Conservation (phyloP, 1,139 yeast genomes). For the Meyerozyma smithsonii region DNA sequence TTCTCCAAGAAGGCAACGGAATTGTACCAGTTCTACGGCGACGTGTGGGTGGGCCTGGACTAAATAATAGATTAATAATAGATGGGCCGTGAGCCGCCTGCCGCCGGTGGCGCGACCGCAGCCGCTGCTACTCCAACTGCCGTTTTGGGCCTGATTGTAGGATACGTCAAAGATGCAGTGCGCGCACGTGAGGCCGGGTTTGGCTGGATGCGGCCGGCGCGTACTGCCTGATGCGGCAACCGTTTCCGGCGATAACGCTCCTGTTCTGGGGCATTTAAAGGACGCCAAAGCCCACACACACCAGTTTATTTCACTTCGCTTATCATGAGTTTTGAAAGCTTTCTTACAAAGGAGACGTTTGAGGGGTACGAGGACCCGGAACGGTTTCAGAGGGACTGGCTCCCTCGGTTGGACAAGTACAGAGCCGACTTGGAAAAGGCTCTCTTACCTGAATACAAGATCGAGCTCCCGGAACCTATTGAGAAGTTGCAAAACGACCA, state of each 20-base stretch:
- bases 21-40: conserved; percentile 27
- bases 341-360: conserved; percentile 30
- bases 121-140: no score
- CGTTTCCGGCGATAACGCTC: neutral
- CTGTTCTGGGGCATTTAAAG: neutral
- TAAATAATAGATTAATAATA: conserved; percentile 12
- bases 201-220: neutral
- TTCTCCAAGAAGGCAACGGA: conserved; percentile 19
- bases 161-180: no score
- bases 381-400: conserved; percentile 30
- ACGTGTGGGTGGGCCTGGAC: conserved; percentile 31
- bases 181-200: no score
- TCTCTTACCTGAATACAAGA: conserved; percentile 33
- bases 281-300: neutral
- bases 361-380: conserved; percentile 34
- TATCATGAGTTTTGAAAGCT: conserved; percentile 12
- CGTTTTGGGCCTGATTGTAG: no score
- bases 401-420: conserved; percentile 50
- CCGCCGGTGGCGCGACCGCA: no score
- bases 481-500: conserved; percentile 30
- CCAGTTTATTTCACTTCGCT: neutral
- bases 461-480: conserved; percentile 38
- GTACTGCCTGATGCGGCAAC: neutral
- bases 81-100: no score
- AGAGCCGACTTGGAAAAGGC: conserved; percentile 36